Base-by-base conservation (phyloP, 2,329 filamentous ascomycete genomes). In the Sarocladium kiliense region DNA sequence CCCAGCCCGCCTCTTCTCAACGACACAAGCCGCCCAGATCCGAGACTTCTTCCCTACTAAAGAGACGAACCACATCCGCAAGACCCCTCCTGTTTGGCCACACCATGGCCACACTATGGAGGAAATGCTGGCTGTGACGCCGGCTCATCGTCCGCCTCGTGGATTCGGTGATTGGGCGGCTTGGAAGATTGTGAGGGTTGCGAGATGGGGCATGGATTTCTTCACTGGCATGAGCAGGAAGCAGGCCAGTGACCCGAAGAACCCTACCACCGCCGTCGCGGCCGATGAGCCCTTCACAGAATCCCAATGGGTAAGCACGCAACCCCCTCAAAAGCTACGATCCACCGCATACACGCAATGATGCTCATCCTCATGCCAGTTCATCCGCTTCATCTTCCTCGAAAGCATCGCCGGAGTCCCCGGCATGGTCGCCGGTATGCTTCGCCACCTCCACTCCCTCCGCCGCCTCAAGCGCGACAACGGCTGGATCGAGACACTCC, bases 351-450 rank as follows among this genome's bases (percentile, higher is more conserved):
- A n/a, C n/a, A n/a, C n/a, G n/a, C n/a, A n/a, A n/a, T n/a, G n/a
- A n/a, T n/a, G n/a, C n/a, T n/a, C n/a, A n/a, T n/a, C n/a, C n/a
- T n/a, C n/a, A n/a, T n/a, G n/a, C 19, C 19, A 77, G 77, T 78
- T 97, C 63, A 82, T 89, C 50, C 82, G 93, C 6, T 93, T 96
- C 66, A 82, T 99, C 62, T 99, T 99, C 71, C 80, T 99, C 32
- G 94, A 99, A 71, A 92, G 87, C 50, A 90, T 99, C 37, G 94
- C 94, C 12, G 94, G 91, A 32, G 94, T 97, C 0, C 94, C 94
- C 0, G 94, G 94, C 7, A 97, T 97, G 91, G 93, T 97, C 0
- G 94, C 88, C 0, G 94, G 91, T 21, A 97, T 96, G 89, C 77
- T 97, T 16, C 80, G 94, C 32, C 94, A 99, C 72, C 78, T 97